A percentile compares a stretch with the other conserved stretches of the same genome.
Evolutionary conservation across 306 rosid genomes (phyloP).

Genomic region (Quercus mongolica): DNA sequence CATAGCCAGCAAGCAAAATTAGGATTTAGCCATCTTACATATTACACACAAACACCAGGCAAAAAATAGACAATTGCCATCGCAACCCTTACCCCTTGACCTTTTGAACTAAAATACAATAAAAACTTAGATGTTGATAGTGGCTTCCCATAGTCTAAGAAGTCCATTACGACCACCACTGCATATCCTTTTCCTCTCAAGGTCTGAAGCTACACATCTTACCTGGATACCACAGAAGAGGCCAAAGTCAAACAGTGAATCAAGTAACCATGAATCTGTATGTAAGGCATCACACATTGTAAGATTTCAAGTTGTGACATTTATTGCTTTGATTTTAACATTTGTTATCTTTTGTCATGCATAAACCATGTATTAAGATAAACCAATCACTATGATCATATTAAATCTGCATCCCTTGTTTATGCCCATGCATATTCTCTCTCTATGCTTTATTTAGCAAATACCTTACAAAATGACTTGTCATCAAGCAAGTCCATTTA

Average conservation of each 20-base stretch:
- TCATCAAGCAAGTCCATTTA: no score
- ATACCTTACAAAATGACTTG: no score
- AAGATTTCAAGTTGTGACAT: neutral
- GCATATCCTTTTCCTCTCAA: slow-evolving; percentile 96
- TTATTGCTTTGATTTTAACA: neutral
- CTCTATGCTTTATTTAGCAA: no score
- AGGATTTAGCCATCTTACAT: neutral
- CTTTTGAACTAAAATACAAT: neutral
- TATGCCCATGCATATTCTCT: no score
- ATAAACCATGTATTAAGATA: no score
- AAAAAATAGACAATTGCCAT: neutral
- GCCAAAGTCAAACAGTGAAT: slow-evolving; percentile 23
- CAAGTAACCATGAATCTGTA: neutral
- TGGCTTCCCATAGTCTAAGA: slow-evolving; percentile 98
- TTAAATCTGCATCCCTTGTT: no score
- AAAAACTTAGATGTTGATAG: slow-evolving; percentile 67
- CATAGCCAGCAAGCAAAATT: neutral
- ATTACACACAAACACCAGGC: neutral
- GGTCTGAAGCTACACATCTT: slow-evolving; percentile 78
- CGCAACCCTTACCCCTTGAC: neutral
- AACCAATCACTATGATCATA: no score
- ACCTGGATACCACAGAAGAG: slow-evolving; percentile 48
- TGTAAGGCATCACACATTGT: neutral
- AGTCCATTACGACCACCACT: slow-evolving; percentile 96
- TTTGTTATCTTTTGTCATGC: neutral